A percentile compares a stretch with the other conserved stretches of the same genome.
Evolutionary conservation across 768 basidiomycete genomes (phyloP).

Genomic region (Tricholoma furcatifolium): DNA sequence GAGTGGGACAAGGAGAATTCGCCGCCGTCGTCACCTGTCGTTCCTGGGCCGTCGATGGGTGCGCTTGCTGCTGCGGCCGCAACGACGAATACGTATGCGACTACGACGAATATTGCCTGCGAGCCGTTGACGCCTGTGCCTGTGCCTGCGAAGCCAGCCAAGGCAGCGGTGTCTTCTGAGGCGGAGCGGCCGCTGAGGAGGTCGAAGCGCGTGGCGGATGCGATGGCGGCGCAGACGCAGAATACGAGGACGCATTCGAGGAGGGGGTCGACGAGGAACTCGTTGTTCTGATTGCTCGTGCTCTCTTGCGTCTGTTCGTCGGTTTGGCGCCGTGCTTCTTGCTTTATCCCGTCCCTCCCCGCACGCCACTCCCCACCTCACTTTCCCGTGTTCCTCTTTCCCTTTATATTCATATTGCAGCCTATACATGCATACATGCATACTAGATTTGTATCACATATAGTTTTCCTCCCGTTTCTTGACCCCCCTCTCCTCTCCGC

Average conservation of each 20-base stretch:
- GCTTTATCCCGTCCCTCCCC: constrained; percentile 8
- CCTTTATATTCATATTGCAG: constrained; percentile 3
- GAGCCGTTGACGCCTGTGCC: not conserved
- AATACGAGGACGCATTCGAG: constrained; percentile 35
- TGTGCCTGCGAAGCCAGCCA: not conserved
- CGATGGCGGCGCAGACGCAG: constrained; percentile 48
- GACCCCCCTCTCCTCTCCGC: constrained; percentile 4
- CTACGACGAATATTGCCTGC: too few relatives aligned
- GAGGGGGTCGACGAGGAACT: constrained; percentile 40
- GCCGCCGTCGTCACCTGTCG: constrained; percentile 10
- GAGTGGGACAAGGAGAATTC: constrained; percentile 48
- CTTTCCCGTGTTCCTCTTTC: too few relatives aligned
- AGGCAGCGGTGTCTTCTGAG: not conserved
- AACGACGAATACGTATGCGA: not conserved
- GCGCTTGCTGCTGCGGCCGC: not conserved
- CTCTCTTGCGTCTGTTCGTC: constrained; percentile 7
- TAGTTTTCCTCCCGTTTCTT: constrained; percentile 16
- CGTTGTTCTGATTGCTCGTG: constrained; percentile 32
- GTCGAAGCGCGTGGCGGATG: constrained; percentile 69
- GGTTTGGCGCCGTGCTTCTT: constrained; percentile 1
- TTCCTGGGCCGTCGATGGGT: constrained; percentile 15
- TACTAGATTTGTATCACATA: constrained; percentile 34
- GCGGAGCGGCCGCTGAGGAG: constrained; percentile 46
- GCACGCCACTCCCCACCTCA: too few relatives aligned
- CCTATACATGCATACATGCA: constrained; percentile 6